These are phyloP conservation scores for Tricholoma terreum DNA, from an alignment of 768 basidiomycete species.

Conservation along the genomic window DNA sequence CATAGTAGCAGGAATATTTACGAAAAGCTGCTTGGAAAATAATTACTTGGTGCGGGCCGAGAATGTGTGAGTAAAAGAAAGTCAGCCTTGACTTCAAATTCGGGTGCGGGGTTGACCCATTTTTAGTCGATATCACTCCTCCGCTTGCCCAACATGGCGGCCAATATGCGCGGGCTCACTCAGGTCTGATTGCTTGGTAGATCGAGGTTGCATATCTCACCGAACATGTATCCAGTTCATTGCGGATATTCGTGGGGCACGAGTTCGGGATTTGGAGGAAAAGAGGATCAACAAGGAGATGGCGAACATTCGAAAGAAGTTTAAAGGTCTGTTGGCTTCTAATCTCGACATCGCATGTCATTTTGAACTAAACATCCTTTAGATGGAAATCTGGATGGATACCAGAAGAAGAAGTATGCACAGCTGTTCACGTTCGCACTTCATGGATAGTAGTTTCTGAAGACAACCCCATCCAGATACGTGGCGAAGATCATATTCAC, in stretches of 20 bases:
- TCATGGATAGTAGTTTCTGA: not conserved
- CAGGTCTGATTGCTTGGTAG: slow-evolving; percentile 53
- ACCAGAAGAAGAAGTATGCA: slow-evolving; percentile 87
- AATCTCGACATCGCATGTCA: not conserved
- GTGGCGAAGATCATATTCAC: slow-evolving; percentile 99
- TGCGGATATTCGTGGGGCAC: slow-evolving; percentile 95
- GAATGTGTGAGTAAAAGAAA: too few species aligned
- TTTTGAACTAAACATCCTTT: slow-evolving; percentile 10
- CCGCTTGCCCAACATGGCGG: slow-evolving; percentile 62
- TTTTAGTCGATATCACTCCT: slow-evolving; percentile 5
- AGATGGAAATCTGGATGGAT: slow-evolving; percentile 87
- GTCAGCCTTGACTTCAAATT: too few species aligned
- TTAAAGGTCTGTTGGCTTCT: slow-evolving; percentile 70
- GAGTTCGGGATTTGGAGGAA: slow-evolving; percentile 96
- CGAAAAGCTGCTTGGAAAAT: not conserved
- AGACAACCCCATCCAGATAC: slow-evolving; percentile 56
- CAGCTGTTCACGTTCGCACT: not conserved
- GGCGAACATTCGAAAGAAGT: slow-evolving; percentile 99
- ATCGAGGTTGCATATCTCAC: not conserved
- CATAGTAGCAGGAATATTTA: not conserved
- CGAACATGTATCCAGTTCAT: slow-evolving; percentile 68
- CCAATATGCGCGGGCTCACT: slow-evolving; percentile 88
- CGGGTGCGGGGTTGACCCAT: not conserved
- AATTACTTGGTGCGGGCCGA: too few species aligned
- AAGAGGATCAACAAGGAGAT: slow-evolving; percentile 99